Percentiles rank a stretch among this genome's conserved stretches.
These are phyloP conservation scores for Mortierella sp. DNA, from an alignment of 371 early-diverging fungal genomes.

Conservation along the genomic window DNA sequence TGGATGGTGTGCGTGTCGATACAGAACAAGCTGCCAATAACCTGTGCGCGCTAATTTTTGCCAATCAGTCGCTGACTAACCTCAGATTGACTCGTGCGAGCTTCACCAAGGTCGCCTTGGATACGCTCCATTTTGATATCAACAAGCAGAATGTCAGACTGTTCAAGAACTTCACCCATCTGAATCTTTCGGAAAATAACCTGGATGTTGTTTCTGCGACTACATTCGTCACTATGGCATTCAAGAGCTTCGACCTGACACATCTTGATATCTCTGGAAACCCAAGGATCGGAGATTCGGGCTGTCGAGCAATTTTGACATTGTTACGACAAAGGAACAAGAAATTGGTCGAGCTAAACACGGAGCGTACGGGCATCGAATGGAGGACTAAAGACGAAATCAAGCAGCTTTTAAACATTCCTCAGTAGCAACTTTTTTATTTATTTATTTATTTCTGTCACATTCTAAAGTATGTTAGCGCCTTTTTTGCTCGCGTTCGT, in stretches of 20 bases:
- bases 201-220: conserved; percentile 15
- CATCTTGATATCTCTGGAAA: conserved; percentile 18
- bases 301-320: conserved; percentile 19
- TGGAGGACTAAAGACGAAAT: conserved; percentile 11
- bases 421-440: neutral
- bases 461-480: too few relatives aligned
- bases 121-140: conserved; percentile 2
- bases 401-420: neutral
- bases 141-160: neutral
- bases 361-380: conserved; percentile 14
- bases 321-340: conserved; percentile 7
- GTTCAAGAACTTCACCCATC: conserved; percentile 6
- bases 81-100: neutral
- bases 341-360: conserved; percentile 6
- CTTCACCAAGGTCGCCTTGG: neutral
- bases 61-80: neutral
- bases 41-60: neutral
- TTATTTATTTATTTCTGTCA: neutral
- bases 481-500: too few relatives aligned
- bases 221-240: conserved; percentile 13
- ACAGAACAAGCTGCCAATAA: conserved; percentile 15
- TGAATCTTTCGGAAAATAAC: conserved; percentile 10
- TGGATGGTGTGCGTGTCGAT: conserved; percentile 14
- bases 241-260: conserved; percentile 7
- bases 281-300: conserved; percentile 13